Evolutionary conservation across 805 yeast genomes (phyloP).

Genomic region (Barnettozyma siamensis): DNA sequence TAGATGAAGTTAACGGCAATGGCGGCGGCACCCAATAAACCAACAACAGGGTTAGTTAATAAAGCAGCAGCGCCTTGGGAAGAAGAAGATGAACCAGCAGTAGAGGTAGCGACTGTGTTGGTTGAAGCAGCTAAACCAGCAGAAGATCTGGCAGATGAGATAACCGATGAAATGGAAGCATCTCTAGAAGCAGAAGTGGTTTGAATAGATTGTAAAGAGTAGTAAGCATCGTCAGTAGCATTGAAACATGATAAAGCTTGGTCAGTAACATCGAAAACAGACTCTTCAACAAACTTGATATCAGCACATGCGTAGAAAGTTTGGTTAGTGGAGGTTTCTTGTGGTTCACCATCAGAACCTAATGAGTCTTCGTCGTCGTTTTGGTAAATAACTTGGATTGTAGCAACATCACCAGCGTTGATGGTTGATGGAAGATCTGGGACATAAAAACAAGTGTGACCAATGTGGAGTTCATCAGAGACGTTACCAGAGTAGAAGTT

Average conservation of each 20-base stretch:
- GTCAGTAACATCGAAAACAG: conserved; percentile 31
- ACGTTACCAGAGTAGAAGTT: conserved; percentile 35
- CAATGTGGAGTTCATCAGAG: conserved; percentile 35
- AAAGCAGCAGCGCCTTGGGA: conserved; percentile 15
- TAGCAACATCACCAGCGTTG: conserved; percentile 36
- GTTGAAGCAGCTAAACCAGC: conserved; percentile 17
- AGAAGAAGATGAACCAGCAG: conserved; percentile 14
- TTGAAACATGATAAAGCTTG: conserved; percentile 36
- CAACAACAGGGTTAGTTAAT: conserved; percentile 17
- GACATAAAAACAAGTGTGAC: conserved; percentile 41
- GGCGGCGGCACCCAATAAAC: conserved; percentile 20
- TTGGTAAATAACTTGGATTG: conserved; percentile 38
- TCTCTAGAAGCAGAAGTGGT: conserved; percentile 21
- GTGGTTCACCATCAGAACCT: conserved; percentile 25
- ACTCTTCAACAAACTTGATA: conserved; percentile 36
- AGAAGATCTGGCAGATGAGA: conserved; percentile 16
- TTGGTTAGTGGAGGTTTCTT: conserved; percentile 32
- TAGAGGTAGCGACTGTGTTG: conserved; percentile 10
- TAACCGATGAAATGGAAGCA: conserved; percentile 13
- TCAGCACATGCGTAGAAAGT: conserved; percentile 44
- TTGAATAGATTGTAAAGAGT: conserved; percentile 27
- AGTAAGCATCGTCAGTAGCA: conserved; percentile 34
- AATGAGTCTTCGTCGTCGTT: conserved; percentile 27
- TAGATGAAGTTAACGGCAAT: conserved; percentile 19
- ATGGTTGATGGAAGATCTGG: conserved; percentile 36